Conservation (phyloP, 169 alveolate genomes). For the Plasmodium gonderi region DNA sequence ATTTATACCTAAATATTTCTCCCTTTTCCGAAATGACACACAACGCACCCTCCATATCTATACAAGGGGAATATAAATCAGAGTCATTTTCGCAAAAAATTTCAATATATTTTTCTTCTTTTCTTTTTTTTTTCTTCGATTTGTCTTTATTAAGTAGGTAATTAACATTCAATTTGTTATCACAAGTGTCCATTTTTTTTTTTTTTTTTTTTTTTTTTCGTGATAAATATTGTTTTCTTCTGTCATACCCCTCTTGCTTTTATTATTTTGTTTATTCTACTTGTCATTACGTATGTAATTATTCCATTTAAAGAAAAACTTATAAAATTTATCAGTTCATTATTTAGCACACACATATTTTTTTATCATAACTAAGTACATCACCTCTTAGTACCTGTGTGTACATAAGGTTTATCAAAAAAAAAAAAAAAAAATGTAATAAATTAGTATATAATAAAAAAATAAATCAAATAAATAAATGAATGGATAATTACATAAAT, state of each 20-base stretch:
- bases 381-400: not conserved
- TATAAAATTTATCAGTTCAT: not conserved
- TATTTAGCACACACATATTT: not conserved
- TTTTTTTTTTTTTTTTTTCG: not conserved
- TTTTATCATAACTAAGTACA: not conserved
- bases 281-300: not conserved
- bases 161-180: slow-evolving; percentile 8
- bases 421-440: not conserved
- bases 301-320: not conserved
- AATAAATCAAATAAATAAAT: too few relatives aligned
- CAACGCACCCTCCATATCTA: slow-evolving; percentile 57
- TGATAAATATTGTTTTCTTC: not conserved
- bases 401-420: not conserved
- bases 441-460: not conserved
- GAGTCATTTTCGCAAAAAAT: slow-evolving; percentile 52
- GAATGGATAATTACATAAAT: too few relatives aligned
- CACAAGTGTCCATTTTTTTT: slow-evolving; percentile 23
- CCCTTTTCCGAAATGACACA: slow-evolving; percentile 61
- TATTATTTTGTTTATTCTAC: not conserved
- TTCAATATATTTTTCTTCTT: slow-evolving; percentile 35
- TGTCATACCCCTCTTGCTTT: not conserved
- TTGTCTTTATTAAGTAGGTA: slow-evolving; percentile 15
- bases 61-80: slow-evolving; percentile 67
- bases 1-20: slow-evolving; percentile 54
- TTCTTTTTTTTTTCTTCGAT: slow-evolving; percentile 20